Evolutionary conservation across 768 basidiomycete genomes (phyloP).

Genomic region (Mycena galericulata): DNA sequence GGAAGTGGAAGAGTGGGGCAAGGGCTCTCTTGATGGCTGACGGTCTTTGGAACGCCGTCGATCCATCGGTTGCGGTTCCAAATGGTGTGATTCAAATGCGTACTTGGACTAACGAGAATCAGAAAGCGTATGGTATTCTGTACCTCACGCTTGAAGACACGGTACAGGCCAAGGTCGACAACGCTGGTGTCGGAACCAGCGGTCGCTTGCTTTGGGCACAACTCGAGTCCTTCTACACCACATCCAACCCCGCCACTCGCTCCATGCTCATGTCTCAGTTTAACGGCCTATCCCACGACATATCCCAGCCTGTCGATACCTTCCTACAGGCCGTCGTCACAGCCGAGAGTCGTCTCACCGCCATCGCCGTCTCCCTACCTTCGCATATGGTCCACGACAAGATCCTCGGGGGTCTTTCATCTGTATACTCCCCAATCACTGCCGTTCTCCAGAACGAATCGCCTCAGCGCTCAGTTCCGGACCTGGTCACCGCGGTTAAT

Average conservation of each 20-base stretch:
- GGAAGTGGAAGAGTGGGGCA: neutral
- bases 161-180: neutral
- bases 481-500: constrained; percentile 13
- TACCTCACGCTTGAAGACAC: neutral
- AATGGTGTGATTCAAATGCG: constrained; percentile 5
- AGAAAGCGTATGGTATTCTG: neutral
- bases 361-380: constrained; percentile 9
- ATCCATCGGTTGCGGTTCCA: neutral
- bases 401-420: too few relatives aligned
- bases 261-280: constrained; percentile 13
- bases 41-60: constrained; percentile 1
- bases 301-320: neutral
- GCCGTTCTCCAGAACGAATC: constrained; percentile 11
- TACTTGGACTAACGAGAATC: neutral
- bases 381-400: constrained; percentile 6
- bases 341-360: constrained; percentile 6
- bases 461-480: neutral
- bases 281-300: constrained; percentile 1
- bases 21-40: constrained; percentile 1
- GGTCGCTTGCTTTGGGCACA: constrained; percentile 8
- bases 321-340: too few relatives aligned
- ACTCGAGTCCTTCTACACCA: constrained; percentile 4
- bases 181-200: neutral
- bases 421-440: constrained; percentile 1
- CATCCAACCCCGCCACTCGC: neutral